Percentiles rank a stretch among this genome's conserved stretches.
Conservation (phyloP, 2,329 filamentous ascomycete genomes). For the Didymosphaeria variabile region DNA sequence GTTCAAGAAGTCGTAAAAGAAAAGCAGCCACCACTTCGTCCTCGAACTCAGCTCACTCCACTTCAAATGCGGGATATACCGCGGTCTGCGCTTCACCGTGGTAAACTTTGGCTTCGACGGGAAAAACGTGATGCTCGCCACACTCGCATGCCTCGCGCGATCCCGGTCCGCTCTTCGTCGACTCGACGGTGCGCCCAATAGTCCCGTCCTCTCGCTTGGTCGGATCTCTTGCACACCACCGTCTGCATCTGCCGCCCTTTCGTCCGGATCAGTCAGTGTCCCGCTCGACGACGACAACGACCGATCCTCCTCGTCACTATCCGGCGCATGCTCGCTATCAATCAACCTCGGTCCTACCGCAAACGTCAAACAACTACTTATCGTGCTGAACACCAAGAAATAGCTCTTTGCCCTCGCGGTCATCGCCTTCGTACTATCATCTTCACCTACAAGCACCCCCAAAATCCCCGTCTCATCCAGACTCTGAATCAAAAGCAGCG, state of each 20-base stretch:
- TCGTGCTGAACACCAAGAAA: constrained; percentile 71
- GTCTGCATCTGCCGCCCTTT: not conserved
- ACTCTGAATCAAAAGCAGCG: constrained; percentile 60
- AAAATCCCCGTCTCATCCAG: constrained; percentile 66
- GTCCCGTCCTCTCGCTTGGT: constrained; percentile 28
- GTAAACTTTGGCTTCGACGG: constrained; percentile 39
- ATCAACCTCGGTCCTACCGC: constrained; percentile 68
- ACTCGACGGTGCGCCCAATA: constrained; percentile 14
- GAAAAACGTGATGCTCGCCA: constrained; percentile 41
- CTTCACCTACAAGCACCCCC: constrained; percentile 53
- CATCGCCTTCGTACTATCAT: constrained; percentile 55
- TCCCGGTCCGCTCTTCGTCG: not conserved
- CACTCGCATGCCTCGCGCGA: constrained; percentile 26
- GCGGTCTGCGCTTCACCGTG: constrained; percentile 33
- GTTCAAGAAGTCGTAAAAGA: constrained; percentile 44
- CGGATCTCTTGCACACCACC: constrained; percentile 9
- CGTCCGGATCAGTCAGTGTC: not conserved
- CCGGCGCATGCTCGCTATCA: constrained; percentile 50
- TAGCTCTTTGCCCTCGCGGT: constrained; percentile 70
- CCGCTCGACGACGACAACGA: constrained; percentile 1
- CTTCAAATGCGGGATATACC: constrained; percentile 31
- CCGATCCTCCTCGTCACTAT: constrained; percentile 30
- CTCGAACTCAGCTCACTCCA: constrained; percentile 36
- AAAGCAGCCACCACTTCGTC: constrained; percentile 41
- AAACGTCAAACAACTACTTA: constrained; percentile 70